phyloP scores from a whole-genome alignment of 1,284 basidiomycete species.

The Ganoderma resinaceum region DNA sequence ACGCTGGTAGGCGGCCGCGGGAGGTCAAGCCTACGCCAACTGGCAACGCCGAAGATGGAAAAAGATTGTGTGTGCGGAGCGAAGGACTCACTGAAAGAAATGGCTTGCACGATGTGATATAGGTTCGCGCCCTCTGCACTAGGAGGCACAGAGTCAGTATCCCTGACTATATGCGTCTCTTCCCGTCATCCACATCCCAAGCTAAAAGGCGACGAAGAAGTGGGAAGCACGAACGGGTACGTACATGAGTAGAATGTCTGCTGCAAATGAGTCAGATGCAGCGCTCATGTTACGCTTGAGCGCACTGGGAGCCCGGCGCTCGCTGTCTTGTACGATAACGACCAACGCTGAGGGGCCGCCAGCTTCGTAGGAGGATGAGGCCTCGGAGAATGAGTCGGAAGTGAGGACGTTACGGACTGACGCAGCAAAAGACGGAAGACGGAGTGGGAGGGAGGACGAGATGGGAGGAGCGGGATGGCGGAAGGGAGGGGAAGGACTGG shows the following conservation, averaged over 20 bases:
- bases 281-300: conserved; percentile 14
- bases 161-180: neutral
- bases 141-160: neutral
- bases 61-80: neutral
- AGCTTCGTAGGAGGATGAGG: conserved; percentile 46
- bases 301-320: neutral
- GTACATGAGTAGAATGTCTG: conserved; percentile 7
- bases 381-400: conserved; percentile 20
- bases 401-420: conserved; percentile 32
- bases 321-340: neutral
- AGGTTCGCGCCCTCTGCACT: conserved; percentile 20
- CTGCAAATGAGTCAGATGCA: conserved; percentile 5
- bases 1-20: neutral
- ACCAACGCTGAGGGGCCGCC: conserved; percentile 46
- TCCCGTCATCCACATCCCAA: neutral
- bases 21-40: neutral
- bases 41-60: neutral
- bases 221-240: neutral
- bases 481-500: neutral
- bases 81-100: conserved; percentile 13
- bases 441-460: neutral
- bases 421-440: neutral
- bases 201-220: neutral
- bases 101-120: conserved; percentile 8
- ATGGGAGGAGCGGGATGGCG: neutral